phyloP scores from a whole-genome alignment of 202 grass and related monocot species.

The Miscanthus sacchariflorus region DNA sequence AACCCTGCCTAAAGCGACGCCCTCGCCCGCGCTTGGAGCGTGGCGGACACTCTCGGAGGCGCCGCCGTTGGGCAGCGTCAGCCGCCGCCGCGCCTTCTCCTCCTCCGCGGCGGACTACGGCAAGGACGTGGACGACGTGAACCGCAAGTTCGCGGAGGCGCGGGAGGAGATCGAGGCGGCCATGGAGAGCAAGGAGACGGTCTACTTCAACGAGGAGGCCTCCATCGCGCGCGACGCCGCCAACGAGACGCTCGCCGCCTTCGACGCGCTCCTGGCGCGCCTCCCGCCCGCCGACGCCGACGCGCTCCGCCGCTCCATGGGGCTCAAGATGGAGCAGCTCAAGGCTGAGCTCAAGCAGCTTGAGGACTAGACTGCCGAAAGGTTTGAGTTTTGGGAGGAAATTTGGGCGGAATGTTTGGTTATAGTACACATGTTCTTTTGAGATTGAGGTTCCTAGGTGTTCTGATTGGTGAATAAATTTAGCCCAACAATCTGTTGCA shows the following conservation, averaged over 20 bases:
- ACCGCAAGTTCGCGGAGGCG: constrained; percentile 93
- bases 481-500: background rate
- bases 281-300: constrained; percentile 66
- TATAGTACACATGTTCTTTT: constrained; percentile 16
- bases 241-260: constrained; percentile 58
- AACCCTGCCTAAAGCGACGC: background rate
- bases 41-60: background rate
- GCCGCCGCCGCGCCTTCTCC: constrained; percentile 48
- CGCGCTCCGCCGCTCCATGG: constrained; percentile 82
- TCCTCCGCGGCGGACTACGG: constrained; percentile 61
- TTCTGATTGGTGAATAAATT: constrained; percentile 50
- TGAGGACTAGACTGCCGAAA: constrained; percentile 58
- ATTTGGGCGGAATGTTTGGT: constrained; percentile 6
- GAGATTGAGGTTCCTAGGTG: background rate
- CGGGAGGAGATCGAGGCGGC: constrained; percentile 95
- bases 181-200: constrained; percentile 93
- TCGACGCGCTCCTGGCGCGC: constrained; percentile 75
- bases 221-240: constrained; percentile 79
- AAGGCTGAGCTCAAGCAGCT: constrained; percentile 96
- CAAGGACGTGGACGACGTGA: constrained; percentile 96
- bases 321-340: constrained; percentile 98
- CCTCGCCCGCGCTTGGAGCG: background rate
- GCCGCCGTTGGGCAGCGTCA: background rate
- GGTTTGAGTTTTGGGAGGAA: constrained; percentile 23
- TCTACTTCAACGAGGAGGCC: constrained; percentile 97